Conservation (phyloP, 2,329 filamentous ascomycete genomes). For the Claviceps spartinae region DNA sequence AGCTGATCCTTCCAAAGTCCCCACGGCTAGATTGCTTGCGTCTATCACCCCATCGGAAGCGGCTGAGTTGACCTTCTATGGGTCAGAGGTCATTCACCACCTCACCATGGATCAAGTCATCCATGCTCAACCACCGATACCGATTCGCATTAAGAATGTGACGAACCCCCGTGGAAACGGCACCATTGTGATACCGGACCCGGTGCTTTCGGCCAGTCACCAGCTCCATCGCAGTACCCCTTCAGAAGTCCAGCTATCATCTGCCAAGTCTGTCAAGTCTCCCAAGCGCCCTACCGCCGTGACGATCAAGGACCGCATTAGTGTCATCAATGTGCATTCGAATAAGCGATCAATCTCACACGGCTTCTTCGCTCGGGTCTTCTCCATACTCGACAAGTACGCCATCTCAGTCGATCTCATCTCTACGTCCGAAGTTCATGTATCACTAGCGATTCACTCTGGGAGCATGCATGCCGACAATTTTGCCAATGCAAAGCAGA, state of each 20-base stretch:
- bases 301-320: constrained; percentile 93
- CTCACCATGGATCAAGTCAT: constrained; percentile 97
- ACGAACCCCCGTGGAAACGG: constrained; percentile 71
- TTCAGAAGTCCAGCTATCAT: constrained; percentile 18
- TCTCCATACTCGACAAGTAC: constrained; percentile 77
- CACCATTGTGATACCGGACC: constrained; percentile 73
- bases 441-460: constrained; percentile 90
- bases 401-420: constrained; percentile 90
- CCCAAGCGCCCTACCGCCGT: constrained; percentile 76
- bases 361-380: constrained; percentile 89
- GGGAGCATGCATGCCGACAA: constrained; percentile 50
- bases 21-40: constrained; percentile 77
- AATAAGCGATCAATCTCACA: constrained; percentile 95
- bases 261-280: constrained; percentile 26
- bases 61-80: constrained; percentile 87
- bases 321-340: constrained; percentile 94
- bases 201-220: constrained; percentile 37
- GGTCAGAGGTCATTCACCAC: constrained; percentile 94
- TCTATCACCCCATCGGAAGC: constrained; percentile 90
- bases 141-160: constrained; percentile 83
- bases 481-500: constrained; percentile 53
- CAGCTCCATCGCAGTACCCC: constrained; percentile 41
- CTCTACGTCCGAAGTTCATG: constrained; percentile 90
- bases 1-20: constrained; percentile 75
- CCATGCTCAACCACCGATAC: constrained; percentile 64